Conservation (phyloP, 2,329 filamentous ascomycete genomes). For the Thielaviopsis musarum region DNA sequence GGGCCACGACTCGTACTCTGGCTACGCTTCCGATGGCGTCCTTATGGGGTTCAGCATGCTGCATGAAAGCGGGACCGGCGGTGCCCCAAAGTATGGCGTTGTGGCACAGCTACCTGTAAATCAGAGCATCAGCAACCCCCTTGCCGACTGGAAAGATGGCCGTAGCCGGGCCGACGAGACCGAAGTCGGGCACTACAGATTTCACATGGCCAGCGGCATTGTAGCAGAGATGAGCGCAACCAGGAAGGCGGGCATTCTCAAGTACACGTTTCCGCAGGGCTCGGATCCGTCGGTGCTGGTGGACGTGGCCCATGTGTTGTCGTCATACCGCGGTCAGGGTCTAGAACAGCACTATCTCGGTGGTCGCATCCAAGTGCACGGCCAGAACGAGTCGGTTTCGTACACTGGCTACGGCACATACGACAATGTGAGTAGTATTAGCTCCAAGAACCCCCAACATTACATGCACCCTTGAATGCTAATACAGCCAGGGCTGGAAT, state of each 20-base stretch:
- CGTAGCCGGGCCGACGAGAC: constrained; percentile 34
- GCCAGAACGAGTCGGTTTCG: constrained; percentile 18
- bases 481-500: constrained; percentile 38
- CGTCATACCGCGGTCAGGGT: constrained; percentile 42
- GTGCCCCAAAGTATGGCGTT: constrained; percentile 53
- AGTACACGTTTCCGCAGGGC: constrained; percentile 38
- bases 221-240: constrained; percentile 40
- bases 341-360: constrained; percentile 45
- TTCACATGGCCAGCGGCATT: constrained; percentile 37
- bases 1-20: constrained; percentile 34
- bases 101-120: constrained; percentile 41
- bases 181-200: constrained; percentile 44
- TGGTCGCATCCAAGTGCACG: constrained; percentile 37
- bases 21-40: constrained; percentile 31
- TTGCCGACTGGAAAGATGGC: constrained; percentile 37
- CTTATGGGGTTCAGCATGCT: constrained; percentile 47
- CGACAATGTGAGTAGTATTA: constrained; percentile 32
- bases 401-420: constrained; percentile 47
- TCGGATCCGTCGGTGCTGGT: constrained; percentile 33
- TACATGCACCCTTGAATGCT: neutral
- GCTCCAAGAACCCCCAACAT: neutral
- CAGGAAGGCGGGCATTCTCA: constrained; percentile 39
- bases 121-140: constrained; percentile 33
- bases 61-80: constrained; percentile 50
- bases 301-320: constrained; percentile 49